Base-by-base conservation (phyloP, 2,329 filamentous ascomycete genomes). In the Biscogniauxia sp. region DNA sequence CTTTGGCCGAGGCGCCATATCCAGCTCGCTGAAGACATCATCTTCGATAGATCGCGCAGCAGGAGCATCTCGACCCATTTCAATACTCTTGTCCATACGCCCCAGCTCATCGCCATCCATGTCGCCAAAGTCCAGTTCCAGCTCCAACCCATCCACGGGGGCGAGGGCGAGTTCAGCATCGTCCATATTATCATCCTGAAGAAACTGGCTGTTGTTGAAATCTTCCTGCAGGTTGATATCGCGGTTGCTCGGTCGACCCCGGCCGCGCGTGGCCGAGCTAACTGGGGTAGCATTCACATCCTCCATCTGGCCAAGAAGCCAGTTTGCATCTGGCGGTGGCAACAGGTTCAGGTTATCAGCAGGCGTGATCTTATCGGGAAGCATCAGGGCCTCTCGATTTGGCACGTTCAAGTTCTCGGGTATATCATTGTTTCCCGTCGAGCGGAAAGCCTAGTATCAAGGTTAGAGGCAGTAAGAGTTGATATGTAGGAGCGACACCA, bases 401-500 rank as follows among this genome's bases (percentile, higher is more conserved):
- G 91, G 90, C 65, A 91, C 83, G 70, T 92, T 89, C 17, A 94
- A 82, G 70, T 90, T 92, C 55, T 88, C 84, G n/a, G 93, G 92
- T 69, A 98, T 85, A 76, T 99, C 95, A 73, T 98, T 96, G 78
- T 97, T 97, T 66, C 94, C 94, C 54, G 88, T 91, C 20, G 94
- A 92, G 62, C 93, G 91, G 79, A 98, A 99, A 51, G 95, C 94
- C 94, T 97, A 62, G 1, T 51, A 64, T 8, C 57, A 55, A 28
- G 20, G 59, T 79, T 76, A 81, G 78, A 62, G 66, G 59, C 56
- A 19, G 54, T 5, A 20, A 1, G 57, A 65, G 54, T 64, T 45
- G 37, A 41, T n/a, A 32, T 15, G 19, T 7, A 37, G 32, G 25
- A 3, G 19, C 13, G 25, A 53, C 20, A 65, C 64, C 17, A 56